These are phyloP conservation scores for Fusarium fujikuroi DNA, from an alignment of 2,329 filamentous ascomycete species.

Conservation along the genomic window DNA sequence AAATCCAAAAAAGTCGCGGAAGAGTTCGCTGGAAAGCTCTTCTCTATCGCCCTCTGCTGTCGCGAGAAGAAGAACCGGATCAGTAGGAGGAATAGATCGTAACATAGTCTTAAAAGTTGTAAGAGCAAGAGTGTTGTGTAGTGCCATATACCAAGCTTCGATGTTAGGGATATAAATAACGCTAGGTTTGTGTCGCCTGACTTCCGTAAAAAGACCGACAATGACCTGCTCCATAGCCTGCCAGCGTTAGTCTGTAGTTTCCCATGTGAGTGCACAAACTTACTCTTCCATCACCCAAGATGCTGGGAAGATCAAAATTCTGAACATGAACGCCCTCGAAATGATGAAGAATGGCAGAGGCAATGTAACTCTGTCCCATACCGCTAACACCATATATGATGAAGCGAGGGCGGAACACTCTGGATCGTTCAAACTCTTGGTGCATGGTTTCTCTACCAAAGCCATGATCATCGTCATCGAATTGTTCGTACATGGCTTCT, in stretches of 20 bases:
- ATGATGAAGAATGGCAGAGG: constrained; percentile 85
- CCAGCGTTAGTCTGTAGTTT: constrained; percentile 33
- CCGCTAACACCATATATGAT: constrained; percentile 84
- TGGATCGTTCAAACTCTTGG: constrained; percentile 84
- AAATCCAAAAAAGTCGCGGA: constrained; percentile 85
- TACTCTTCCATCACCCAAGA: constrained; percentile 85
- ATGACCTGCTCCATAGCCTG: constrained; percentile 85
- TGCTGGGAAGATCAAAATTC: constrained; percentile 88
- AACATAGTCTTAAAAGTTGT: constrained; percentile 87
- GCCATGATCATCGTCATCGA: constrained; percentile 82
- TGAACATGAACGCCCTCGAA: constrained; percentile 96
- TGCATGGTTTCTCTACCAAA: constrained; percentile 83
- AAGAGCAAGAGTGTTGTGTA: constrained; percentile 73
- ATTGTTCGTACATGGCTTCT: constrained; percentile 91
- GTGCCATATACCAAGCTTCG: constrained; percentile 81
- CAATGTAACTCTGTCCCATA: constrained; percentile 94
- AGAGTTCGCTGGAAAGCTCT: constrained; percentile 70
- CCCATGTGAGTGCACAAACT: constrained; percentile 45
- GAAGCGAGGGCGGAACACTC: constrained; percentile 88
- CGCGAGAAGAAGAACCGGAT: constrained; percentile 89
- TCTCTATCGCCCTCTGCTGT: constrained; percentile 77
- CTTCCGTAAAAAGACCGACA: constrained; percentile 90
- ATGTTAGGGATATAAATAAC: constrained; percentile 95
- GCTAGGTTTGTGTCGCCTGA: constrained; percentile 92
- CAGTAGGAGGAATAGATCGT: constrained; percentile 84